Evolutionary conservation across 2,329 filamentous ascomycete species (phyloP), one percentile per base, ranked within the genome.

Genomic region (Sphaerulina musiva): DNA sequence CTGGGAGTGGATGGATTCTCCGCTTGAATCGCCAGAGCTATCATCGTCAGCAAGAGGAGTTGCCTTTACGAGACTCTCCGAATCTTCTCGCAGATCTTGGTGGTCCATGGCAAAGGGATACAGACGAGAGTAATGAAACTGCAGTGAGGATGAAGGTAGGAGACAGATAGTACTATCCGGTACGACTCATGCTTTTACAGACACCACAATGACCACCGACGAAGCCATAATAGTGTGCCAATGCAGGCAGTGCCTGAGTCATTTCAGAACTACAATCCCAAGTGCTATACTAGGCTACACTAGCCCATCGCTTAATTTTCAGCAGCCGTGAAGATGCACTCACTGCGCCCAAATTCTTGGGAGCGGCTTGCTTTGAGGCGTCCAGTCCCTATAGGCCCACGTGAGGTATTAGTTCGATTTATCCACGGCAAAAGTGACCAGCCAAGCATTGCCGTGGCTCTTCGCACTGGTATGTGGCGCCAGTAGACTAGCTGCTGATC

Each of bases 201-300:
- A 39, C 26, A 50, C 48, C 23, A 17, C 14, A 17, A 17, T 17
- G 41, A 32, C 32, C 46, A 48, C 34, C 38, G 31, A 39, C 34
- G 34, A 46, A 34, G 41, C 34, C 41, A 31, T 47, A 41, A n/a
- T 42, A 34, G 6, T 11, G 39, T 51, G 53, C 48, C 53, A 55
- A 51, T 45, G 42, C 36, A 51, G 53, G 48, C 53, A 51, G 53
- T 55, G 53, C 45, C 43, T 51, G 23, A 48, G 17, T 23, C 42
- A 26, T 44, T 32, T 26, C 47, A 26, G 34, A 44, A 43, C 14
- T 17, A 20, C 26, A 39, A 20, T 38, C n/a, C 10, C 5, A 14
- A 32, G 14, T 17, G 14, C 14, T 17, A 17, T 17, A 17, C 14
- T 11, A 6, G 4, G 26, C 26, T 26, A 6, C 6, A 26, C 26